Percentiles rank a stretch among this genome's conserved stretches.
These are phyloP conservation scores for Epichloe gansuensis DNA, from an alignment of 2,329 filamentous ascomycete genomes.

Conservation along the genomic window DNA sequence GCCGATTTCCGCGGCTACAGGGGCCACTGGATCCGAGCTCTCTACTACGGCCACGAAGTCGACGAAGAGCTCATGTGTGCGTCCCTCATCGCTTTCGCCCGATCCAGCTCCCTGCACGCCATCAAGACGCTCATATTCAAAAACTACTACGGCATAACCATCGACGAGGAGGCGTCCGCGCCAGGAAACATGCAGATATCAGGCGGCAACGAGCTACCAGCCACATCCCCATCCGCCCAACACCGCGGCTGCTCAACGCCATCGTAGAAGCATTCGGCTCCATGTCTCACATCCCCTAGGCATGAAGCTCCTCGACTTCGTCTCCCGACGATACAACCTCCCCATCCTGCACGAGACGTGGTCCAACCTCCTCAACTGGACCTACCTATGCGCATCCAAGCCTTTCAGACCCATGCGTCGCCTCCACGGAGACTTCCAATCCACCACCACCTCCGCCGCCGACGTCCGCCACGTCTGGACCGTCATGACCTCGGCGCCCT, in stretches of 20 bases:
- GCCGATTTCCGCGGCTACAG: slow-evolving; percentile 14
- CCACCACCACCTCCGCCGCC: slow-evolving; percentile 23
- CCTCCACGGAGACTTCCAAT: slow-evolving; percentile 15
- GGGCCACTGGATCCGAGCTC: slow-evolving; percentile 17
- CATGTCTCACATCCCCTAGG: slow-evolving; percentile 50
- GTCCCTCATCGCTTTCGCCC: slow-evolving; percentile 29
- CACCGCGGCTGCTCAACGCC: slow-evolving; percentile 44
- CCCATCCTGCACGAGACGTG: slow-evolving; percentile 46
- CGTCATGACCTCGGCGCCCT: slow-evolving; percentile 46
- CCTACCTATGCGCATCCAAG: slow-evolving; percentile 42
- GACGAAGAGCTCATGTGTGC: slow-evolving; percentile 29
- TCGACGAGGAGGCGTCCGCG: slow-evolving; percentile 9
- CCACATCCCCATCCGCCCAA: slow-evolving; percentile 45
- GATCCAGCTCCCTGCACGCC: slow-evolving; percentile 22
- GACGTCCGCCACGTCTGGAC: slow-evolving; percentile 44
- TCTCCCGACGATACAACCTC: slow-evolving; percentile 49
- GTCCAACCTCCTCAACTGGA: slow-evolving; percentile 56
- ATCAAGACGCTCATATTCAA: slow-evolving; percentile 23
- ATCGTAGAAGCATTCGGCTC: slow-evolving; percentile 58
- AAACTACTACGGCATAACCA: slow-evolving; percentile 19
- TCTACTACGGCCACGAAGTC: slow-evolving; percentile 16
- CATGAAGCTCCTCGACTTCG: slow-evolving; percentile 45
- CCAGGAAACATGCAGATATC: slow-evolving; percentile 13
- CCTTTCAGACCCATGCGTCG: slow-evolving; percentile 25
- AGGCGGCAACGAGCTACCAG: slow-evolving; percentile 27